Conservation (phyloP, 495 filamentous ascomycete genomes). For the Cetradonia linearis region DNA sequence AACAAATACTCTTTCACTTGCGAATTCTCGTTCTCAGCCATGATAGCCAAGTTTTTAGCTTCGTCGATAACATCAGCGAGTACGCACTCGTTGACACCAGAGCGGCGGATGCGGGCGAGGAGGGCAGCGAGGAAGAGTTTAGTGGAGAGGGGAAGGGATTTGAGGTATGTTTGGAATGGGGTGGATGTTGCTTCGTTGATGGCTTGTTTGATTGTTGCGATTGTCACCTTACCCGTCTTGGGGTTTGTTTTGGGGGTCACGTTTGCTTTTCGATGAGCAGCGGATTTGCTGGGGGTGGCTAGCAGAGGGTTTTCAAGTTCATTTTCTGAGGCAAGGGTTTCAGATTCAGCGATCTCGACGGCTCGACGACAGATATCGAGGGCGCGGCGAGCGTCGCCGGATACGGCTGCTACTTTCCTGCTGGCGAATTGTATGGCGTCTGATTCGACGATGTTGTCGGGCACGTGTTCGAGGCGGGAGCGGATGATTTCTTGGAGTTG, state of each 20-base stretch:
- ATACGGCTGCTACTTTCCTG: conserved; percentile 92
- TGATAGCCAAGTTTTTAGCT: conserved; percentile 57
- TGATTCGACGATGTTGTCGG: conserved; percentile 78
- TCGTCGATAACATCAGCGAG: conserved; percentile 90
- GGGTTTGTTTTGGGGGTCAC: conserved; percentile 5
- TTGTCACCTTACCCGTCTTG: conserved; percentile 58
- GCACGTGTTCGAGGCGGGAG: conserved; percentile 75
- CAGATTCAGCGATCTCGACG: conserved; percentile 86
- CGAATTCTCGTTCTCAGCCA: conserved; percentile 42
- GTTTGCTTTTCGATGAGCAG: conserved; percentile 20
- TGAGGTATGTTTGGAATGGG: conserved; percentile 79
- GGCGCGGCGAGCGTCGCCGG: conserved; percentile 83
- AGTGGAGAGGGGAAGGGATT: conserved; percentile 64
- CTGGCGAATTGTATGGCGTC: conserved; percentile 96
- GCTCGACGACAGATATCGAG: conserved; percentile 93
- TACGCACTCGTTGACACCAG: conserved; percentile 75
- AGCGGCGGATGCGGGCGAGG: conserved; percentile 64
- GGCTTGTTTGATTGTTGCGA: conserved; percentile 82
- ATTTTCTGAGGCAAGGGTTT: conserved; percentile 35
- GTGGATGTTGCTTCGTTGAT: conserved; percentile 91
- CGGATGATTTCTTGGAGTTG: conserved; percentile 97
- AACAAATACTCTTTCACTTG: conserved; percentile 17
- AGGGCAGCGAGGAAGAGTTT: conserved; percentile 82
- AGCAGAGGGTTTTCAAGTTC: conserved; percentile 21
- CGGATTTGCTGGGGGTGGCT: conserved; percentile 36